Base-by-base conservation (phyloP, 768 basidiomycete species). In the Termitomyces titanicus region DNA sequence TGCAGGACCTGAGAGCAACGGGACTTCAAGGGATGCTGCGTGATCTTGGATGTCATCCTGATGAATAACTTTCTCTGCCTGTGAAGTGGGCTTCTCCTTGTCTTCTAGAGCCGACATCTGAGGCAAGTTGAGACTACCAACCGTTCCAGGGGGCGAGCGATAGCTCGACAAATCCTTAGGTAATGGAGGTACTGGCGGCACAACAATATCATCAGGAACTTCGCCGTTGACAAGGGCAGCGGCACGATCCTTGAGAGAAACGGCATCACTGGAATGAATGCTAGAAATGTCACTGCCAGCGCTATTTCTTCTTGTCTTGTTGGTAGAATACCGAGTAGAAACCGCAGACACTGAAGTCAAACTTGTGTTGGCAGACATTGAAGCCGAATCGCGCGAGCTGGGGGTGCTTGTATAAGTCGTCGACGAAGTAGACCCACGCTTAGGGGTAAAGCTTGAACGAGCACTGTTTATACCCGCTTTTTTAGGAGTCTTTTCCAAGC, bases 181-280 rank as follows among this genome's bases (percentile, higher is more conserved):
- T 25, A 97, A 74, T 35, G 94, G 94, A 34, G 94, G 94, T 3
- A 96, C 93, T 25, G 94, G 94, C 17, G 94, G 94, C n/a, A 97
- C 94, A 54, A 74, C 64, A 55, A 74, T 73, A 61, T 83, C 83
- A 54, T 90, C 88, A 40, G 73, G 68, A 40, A 71, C 70, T 58
- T 93, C 89, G 47, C 77, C 80, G 60, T 79, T 81, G 48, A 73
- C 72, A 53, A 86, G 75, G 22, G 77, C 82, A 49, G 83, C 82
- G 42, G 78, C 82, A 44, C 89, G 85, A 64, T 92, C 90, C 59
- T 85, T 88, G 58, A 84, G 72, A 48, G 77, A 76, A 25, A 74
- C 72, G 3, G 77, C 81, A 63, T 92, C 92, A 48, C 79, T 74
- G 2, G 90, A 88, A 59, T 90, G 85, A 25, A 83, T 75, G 59